Conservation (phyloP, 2,329 filamentous ascomycete genomes). For the Seiridium unicorne region DNA sequence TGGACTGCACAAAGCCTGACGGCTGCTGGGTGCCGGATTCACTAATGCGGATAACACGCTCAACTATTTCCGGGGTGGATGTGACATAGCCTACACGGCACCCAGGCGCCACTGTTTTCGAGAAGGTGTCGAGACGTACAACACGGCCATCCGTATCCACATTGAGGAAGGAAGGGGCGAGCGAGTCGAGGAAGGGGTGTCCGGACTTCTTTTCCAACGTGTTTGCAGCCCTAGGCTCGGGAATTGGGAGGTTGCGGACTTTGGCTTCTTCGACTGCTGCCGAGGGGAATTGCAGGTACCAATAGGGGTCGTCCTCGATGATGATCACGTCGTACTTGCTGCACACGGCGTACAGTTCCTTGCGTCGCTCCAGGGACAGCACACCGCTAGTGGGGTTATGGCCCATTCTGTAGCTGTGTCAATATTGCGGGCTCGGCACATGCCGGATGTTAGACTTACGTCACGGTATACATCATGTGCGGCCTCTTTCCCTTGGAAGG, state of each 20-base stretch:
- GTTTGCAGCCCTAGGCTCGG: slow-evolving; percentile 28
- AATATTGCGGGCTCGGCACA: slow-evolving; percentile 9
- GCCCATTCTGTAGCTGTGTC: slow-evolving; percentile 58
- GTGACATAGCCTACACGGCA: slow-evolving; percentile 91
- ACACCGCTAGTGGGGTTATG: slow-evolving; percentile 85
- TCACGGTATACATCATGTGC: slow-evolving; percentile 86
- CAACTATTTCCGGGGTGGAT: slow-evolving; percentile 73
- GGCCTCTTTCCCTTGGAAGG: slow-evolving; percentile 69
- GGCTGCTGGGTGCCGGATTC: slow-evolving; percentile 81
- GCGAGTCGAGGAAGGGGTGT: slow-evolving; percentile 76
- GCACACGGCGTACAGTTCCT: slow-evolving; percentile 77
- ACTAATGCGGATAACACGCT: slow-evolving; percentile 70
- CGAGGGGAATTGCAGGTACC: slow-evolving; percentile 87
- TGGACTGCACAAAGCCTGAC: slow-evolving; percentile 83
- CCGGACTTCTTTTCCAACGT: slow-evolving; percentile 49
- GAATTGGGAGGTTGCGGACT: slow-evolving; percentile 36
- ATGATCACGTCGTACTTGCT: slow-evolving; percentile 86
- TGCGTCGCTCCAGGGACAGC: slow-evolving; percentile 69
- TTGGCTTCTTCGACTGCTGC: slow-evolving; percentile 53
- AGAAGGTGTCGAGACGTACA: slow-evolving; percentile 88
- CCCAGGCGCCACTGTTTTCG: slow-evolving; percentile 87
- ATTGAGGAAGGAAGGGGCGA: slow-evolving; percentile 78
- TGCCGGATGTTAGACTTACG: slow-evolving; percentile 53
- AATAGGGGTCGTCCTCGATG: slow-evolving; percentile 93
- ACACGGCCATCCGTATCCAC: slow-evolving; percentile 85